phyloP scores from a whole-genome alignment of 768 basidiomycete species.

The Dentipellis sp. region DNA sequence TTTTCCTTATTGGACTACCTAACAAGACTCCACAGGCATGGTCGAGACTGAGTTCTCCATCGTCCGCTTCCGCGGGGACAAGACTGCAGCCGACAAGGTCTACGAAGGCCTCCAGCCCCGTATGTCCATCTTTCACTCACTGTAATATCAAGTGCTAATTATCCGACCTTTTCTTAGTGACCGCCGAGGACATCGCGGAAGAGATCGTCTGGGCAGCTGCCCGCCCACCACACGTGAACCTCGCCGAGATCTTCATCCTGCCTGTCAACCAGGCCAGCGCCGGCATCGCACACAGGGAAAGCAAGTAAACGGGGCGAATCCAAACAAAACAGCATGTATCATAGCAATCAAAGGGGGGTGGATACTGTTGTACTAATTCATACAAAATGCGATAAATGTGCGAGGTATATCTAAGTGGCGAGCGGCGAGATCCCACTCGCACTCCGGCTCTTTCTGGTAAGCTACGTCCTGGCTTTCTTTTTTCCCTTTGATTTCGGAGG shows the following conservation, averaged over 20 bases:
- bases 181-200: slow-evolving; percentile 85
- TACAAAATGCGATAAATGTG: background rate
- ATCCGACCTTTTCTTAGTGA: slow-evolving; percentile 36
- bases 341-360: background rate
- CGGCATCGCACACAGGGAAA: slow-evolving; percentile 41
- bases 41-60: slow-evolving; percentile 92
- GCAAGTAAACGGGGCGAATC: slow-evolving; percentile 22
- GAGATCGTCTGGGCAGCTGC: slow-evolving; percentile 97
- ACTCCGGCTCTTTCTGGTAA: background rate
- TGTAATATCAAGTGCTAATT: background rate
- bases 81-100: slow-evolving; percentile 73
- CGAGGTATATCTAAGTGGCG: background rate
- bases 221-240: slow-evolving; percentile 86
- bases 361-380: background rate
- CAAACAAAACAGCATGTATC: background rate
- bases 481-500: slow-evolving; percentile 44
- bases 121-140: slow-evolving; percentile 30
- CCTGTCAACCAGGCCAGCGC: slow-evolving; percentile 76
- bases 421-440: too few relatives aligned
- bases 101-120: slow-evolving; percentile 85
- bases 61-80: slow-evolving; percentile 83
- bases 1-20: slow-evolving; percentile 8
- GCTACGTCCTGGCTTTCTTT: slow-evolving; percentile 25
- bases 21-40: slow-evolving; percentile 41
- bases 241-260: slow-evolving; percentile 72